phyloP scores from a whole-genome alignment of 2,329 filamentous ascomycete genomes.

The Ascochyta lentis region DNA sequence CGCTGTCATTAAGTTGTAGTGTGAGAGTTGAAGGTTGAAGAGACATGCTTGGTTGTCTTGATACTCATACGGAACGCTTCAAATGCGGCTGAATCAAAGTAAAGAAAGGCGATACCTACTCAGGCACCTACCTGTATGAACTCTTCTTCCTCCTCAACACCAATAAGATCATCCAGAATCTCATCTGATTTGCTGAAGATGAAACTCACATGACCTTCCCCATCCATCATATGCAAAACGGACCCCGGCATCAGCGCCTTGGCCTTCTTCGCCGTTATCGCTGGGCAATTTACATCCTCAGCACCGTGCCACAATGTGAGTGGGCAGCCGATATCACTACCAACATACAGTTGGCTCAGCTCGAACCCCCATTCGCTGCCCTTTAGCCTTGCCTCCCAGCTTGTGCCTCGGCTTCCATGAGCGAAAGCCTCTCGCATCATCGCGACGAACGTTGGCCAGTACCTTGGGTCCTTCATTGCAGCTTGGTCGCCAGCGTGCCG shows the following conservation, averaged over 20 bases:
- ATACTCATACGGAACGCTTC: background rate
- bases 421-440: constrained; percentile 36
- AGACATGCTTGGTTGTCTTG: too few species aligned
- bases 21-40: too few species aligned
- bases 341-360: constrained; percentile 33
- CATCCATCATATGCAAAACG: constrained; percentile 28
- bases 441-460: constrained; percentile 33
- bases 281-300: constrained; percentile 38
- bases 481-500: constrained; percentile 30
- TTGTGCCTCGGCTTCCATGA: constrained; percentile 35
- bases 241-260: constrained; percentile 30
- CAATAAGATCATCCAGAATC: constrained; percentile 32
- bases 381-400: constrained; percentile 39
- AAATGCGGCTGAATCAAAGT: background rate
- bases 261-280: constrained; percentile 33
- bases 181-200: constrained; percentile 30
- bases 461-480: constrained; percentile 29
- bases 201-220: constrained; percentile 38
- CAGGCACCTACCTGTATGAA: constrained; percentile 20
- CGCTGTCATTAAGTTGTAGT: too few species aligned
- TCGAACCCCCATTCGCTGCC: constrained; percentile 44
- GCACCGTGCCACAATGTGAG: constrained; percentile 45
- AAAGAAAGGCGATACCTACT: background rate
- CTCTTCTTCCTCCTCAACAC: constrained; percentile 23
- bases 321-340: constrained; percentile 20